A percentile compares a stretch with the other conserved stretches of the same genome.
Evolutionary conservation across 1,284 basidiomycete species (phyloP).

Genomic region (Malassezia vespertilionis): DNA sequence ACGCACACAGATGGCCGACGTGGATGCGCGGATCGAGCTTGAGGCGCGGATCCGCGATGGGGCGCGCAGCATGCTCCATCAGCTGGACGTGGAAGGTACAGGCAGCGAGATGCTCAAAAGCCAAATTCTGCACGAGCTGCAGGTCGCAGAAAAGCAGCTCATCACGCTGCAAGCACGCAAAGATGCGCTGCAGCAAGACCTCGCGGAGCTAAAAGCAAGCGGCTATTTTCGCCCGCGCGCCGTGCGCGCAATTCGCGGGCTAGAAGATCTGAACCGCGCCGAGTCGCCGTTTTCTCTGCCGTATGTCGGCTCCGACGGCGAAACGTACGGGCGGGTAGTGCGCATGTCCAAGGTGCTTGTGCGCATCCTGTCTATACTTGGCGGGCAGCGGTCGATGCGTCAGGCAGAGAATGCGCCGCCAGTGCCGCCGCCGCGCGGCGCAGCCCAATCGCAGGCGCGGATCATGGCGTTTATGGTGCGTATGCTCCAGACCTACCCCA

Average conservation of each 20-base stretch:
- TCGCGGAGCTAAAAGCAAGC: conserved; percentile 1
- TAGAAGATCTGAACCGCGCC: conserved; percentile 16
- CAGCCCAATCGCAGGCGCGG: not conserved
- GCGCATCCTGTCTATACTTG: not conserved
- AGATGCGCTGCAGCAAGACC: conserved; percentile 4
- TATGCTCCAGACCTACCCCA: not conserved
- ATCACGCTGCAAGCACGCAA: conserved; percentile 52
- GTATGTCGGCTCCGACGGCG: conserved; percentile 20
- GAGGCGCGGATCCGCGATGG: conserved; percentile 72
- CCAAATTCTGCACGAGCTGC: conserved; percentile 66
- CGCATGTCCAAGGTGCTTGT: not conserved
- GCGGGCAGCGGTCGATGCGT: not conserved
- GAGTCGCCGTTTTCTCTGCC: conserved; percentile 18
- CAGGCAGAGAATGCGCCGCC: not conserved
- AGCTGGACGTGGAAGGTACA: conserved; percentile 51
- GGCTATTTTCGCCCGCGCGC: conserved; percentile 11
- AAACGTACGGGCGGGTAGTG: not conserved
- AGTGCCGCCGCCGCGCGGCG: not conserved
- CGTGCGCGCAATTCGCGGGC: conserved; percentile 13
- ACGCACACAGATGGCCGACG: conserved; percentile 1
- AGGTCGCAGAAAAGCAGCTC: conserved; percentile 62
- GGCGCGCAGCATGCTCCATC: conserved; percentile 66
- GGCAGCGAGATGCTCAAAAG: conserved; percentile 51
- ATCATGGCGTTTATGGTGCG: not conserved
- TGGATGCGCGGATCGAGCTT: conserved; percentile 51